Evolutionary conservation across 2,329 filamentous ascomycete genomes (phyloP), one percentile per base, ranked within the genome.

Genomic region (Aspergillaceae sp.): DNA sequence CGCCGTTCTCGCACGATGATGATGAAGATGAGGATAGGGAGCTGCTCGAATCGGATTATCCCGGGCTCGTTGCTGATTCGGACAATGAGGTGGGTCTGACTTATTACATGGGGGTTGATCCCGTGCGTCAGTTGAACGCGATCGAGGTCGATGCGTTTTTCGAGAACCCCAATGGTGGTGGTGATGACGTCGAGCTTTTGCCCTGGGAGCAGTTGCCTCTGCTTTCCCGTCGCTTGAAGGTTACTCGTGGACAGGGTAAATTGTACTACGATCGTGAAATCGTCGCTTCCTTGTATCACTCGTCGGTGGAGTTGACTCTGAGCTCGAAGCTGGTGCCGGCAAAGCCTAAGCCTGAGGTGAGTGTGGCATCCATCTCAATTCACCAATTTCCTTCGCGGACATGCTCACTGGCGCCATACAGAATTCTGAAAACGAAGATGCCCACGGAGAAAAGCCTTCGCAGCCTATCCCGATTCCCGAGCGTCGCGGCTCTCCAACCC

Each of bases 1-100:
- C 48, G 4, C 45, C 47, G 6, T 42, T 56, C 7, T 51, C 51
- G 7, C 51, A 40, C 29, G 37, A 49, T 6, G 44, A 49, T 11
- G 19, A 19, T 19, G 19, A 19, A 19, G 19, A 19, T 1, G 19
- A 19, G 19, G 19, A 19, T 19, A 19, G 19, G 19, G 19, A 19
- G 19, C 19, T 19, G 19, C 19, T 19, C 19, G 19, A 19, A 19
- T 19, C 19, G 19, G 19, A 19, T 19, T 19, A 19, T 19, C 19
- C 19, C 19, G 19, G 19, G 19, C 19, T 19, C 19, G 19, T 19
- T 19, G 19, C 19, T 19, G 19, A 19, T 19, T 1, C 19, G 19
- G 19, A 19, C 19, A 19, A 19, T 19, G 19, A 19, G 19, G 19
- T 19, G 19, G 19, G 19, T 19, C 19, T 19, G 19, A 19, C 19